Evolutionary conservation across 345 rosid genomes (phyloP).

Genomic region (Pistacia vera): DNA sequence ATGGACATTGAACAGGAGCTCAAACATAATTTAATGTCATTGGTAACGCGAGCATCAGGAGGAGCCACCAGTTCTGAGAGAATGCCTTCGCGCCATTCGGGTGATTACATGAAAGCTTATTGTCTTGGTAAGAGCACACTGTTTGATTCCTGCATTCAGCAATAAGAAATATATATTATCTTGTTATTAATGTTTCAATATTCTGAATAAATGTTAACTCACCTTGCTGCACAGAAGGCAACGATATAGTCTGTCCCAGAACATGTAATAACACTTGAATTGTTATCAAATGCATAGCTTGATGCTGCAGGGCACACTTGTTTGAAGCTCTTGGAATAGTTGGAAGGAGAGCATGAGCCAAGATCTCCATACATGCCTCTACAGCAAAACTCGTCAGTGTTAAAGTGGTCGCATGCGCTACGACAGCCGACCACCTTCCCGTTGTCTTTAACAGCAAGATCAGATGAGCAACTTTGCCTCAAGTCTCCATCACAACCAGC

Average conservation of each 20-base stretch:
- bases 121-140: slow-evolving; percentile 37
- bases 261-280: slow-evolving; percentile 56
- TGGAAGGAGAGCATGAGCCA: slow-evolving; percentile 41
- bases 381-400: slow-evolving; percentile 62
- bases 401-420: slow-evolving; percentile 56
- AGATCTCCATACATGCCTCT: slow-evolving; percentile 46
- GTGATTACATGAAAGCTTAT: slow-evolving; percentile 31
- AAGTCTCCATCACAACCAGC: slow-evolving; percentile 64
- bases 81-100: slow-evolving; percentile 25
- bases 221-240: slow-evolving; percentile 64
- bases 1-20: neutral
- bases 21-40: neutral
- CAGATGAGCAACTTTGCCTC: slow-evolving; percentile 43
- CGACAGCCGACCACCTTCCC: slow-evolving; percentile 57
- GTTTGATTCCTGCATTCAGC: slow-evolving; percentile 38
- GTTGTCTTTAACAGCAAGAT: slow-evolving; percentile 34
- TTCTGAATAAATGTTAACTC: neutral
- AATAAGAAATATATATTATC: neutral
- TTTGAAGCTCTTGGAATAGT: slow-evolving; percentile 61
- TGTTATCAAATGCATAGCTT: slow-evolving; percentile 57
- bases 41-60: slow-evolving; percentile 26
- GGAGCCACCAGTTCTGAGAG: slow-evolving; percentile 33
- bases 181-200: neutral
- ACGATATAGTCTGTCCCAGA: slow-evolving; percentile 45
- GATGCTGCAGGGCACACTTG: slow-evolving; percentile 63